phyloP scores from a whole-genome alignment of 257 asterid genomes.

The Mentha longifolia region DNA sequence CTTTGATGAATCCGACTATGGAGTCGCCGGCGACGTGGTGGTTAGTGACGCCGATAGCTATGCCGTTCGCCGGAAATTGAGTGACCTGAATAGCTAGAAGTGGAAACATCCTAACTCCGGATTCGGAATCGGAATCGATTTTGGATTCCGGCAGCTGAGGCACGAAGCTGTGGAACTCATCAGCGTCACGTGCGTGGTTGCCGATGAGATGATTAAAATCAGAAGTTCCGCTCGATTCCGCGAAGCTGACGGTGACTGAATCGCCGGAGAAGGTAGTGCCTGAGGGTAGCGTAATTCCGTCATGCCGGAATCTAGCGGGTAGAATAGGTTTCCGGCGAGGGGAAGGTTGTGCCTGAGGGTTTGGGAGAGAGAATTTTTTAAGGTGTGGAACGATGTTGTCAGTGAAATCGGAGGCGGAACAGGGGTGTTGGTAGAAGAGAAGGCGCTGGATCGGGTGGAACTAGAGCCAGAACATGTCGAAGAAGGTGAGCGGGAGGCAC shows the following conservation, averaged over 20 bases:
- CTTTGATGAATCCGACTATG: constrained; percentile 42
- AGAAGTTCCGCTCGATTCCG: neutral
- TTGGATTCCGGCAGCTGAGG: constrained; percentile 1
- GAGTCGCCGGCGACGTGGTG: constrained; percentile 52
- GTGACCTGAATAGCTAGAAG: constrained; percentile 49
- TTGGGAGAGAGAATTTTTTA: constrained; percentile 42
- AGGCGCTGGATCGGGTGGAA: constrained; percentile 50
- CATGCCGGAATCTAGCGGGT: constrained; percentile 28
- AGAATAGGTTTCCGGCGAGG: constrained; percentile 37
- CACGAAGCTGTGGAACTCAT: constrained; percentile 1
- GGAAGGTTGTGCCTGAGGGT: constrained; percentile 47
- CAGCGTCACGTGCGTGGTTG: neutral
- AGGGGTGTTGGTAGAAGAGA: constrained; percentile 46
- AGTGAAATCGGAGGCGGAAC: constrained; percentile 41
- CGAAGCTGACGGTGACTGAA: neutral
- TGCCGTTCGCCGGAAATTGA: constrained; percentile 40
- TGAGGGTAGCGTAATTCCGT: neutral
- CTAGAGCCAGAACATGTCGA: constrained; percentile 46
- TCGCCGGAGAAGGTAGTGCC: neutral
- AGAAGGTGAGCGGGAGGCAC: constrained; percentile 42
- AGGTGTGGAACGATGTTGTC: constrained; percentile 44
- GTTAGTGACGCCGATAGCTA: constrained; percentile 42
- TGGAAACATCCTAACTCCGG: constrained; percentile 21
- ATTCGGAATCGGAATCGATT: neutral
- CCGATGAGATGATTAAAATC: neutral